A percentile compares a stretch with the other conserved stretches of the same genome.
Conservation (phyloP, 139 green algal genomes). For the Chlorella sp. region DNA sequence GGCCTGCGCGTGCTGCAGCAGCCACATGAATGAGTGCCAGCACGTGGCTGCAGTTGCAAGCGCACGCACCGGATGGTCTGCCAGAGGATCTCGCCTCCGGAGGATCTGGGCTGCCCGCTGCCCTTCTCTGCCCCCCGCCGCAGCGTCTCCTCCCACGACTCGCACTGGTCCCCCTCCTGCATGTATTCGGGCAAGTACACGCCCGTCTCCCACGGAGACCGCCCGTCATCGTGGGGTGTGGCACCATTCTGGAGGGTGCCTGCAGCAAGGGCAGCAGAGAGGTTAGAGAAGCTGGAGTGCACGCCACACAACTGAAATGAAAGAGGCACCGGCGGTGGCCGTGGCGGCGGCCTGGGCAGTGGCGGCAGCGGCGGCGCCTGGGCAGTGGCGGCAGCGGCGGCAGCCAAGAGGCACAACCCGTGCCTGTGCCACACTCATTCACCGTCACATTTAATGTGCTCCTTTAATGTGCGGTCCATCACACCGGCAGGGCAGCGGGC, state of each 20-base stretch:
- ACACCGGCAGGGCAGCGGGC: too few species aligned
- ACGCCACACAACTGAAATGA: too few species aligned
- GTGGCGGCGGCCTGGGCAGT: too few species aligned
- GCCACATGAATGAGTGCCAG: not conserved
- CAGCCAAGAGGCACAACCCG: too few species aligned
- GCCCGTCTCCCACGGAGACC: not conserved
- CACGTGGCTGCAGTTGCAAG: not conserved
- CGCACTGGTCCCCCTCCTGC: conserved; percentile 5
- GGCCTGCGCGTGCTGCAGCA: too few species aligned
- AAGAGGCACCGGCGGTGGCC: too few species aligned
- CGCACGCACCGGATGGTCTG: not conserved
- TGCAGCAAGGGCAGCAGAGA: not conserved
- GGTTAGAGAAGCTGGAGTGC: too few species aligned
- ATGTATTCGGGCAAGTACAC: conserved; percentile 24
- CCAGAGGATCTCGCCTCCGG: not conserved
- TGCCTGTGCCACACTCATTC: too few species aligned
- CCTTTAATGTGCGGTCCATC: too few species aligned
- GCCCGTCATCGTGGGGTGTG: not conserved
- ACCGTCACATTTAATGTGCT: too few species aligned
- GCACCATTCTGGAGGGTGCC: not conserved
- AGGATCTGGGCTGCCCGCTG: not conserved
- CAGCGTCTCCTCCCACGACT: conserved; percentile 26
- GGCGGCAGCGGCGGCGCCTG: too few species aligned
- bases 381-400: too few species aligned
- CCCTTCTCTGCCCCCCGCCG: not conserved